Base-by-base conservation (phyloP, 2,329 filamentous ascomycete species). In the Emergomyces orientalis region DNA sequence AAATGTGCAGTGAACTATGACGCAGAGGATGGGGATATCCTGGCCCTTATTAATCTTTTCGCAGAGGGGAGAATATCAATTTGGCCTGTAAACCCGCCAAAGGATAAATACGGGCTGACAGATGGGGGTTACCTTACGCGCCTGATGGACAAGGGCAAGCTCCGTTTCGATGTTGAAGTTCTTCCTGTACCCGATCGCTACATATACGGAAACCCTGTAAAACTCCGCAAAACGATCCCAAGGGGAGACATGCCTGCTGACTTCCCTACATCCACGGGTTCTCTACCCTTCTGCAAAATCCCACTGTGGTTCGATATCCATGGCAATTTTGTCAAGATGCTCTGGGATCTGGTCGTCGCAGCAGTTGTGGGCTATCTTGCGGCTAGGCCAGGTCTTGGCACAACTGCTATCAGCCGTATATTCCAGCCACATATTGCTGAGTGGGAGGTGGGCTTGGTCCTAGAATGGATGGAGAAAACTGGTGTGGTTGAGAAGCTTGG, bases 301-400 rank as follows among this genome's bases (percentile, higher is more conserved):
- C 80, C 80, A 0, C 61, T 80, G 17, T 82, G 80, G 80, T 72
- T 77, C 61, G 79, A 81, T 66, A 78, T 82, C 59, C 77, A 81
- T 61, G 75, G 74, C 0, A 68, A 73, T 17, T 66, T 77, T 14
- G 68, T 75, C 3, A 65, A 67, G 14, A 55, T 68, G 7, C 66
- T 75, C 25, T 82, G 80, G 80, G 73, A 78, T 13, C 69, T 75
- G 59, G 73, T 74, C 13, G 63, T 79, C 14, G 74, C 72, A 1
- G 74, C 76, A 3, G 72, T 80, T 3, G 62, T 81, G 3, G 75
- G 78, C 0, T 70, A 75, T n/a, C 63, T 81, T 17, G 73, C 74
- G 9, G 68, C 75, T 13, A 69, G 79, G 5, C 76, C 79, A 5
- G 79, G 79, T 0, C 67, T 77, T 27, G 72, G 67, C 11, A 70